Evolutionary conservation across 768 basidiomycete genomes (phyloP).

Genomic region (Boletus sp.): DNA sequence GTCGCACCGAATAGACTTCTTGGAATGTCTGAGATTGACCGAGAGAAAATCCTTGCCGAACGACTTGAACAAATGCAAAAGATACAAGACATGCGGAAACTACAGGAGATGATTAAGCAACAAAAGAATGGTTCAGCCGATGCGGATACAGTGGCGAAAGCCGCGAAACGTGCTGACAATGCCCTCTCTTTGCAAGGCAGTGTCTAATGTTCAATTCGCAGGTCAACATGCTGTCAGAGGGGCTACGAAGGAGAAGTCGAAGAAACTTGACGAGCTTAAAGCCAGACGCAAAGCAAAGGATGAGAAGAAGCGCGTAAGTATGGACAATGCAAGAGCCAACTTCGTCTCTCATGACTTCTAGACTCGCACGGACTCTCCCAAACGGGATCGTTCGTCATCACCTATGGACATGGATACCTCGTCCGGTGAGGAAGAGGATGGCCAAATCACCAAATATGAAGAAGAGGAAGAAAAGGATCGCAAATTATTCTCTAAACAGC

Average conservation of each 20-base stretch:
- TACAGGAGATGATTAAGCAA: conserved; percentile 72
- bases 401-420: conserved; percentile 86
- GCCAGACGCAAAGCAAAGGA: conserved; percentile 86
- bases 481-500: conserved; percentile 45
- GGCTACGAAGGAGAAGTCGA: conserved; percentile 75
- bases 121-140: conserved; percentile 50
- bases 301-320: conserved; percentile 76
- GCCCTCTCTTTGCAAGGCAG: neutral
- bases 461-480: conserved; percentile 69
- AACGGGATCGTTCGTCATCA: conserved; percentile 72
- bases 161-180: conserved; percentile 67
- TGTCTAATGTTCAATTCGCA: conserved; percentile 28
- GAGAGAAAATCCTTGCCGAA: conserved; percentile 81
- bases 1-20: conserved; percentile 54
- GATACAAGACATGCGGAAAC: conserved; percentile 63
- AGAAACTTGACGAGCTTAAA: conserved; percentile 81
- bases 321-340: neutral
- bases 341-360: conserved; percentile 25
- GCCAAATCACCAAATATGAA: conserved; percentile 70
- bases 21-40: conserved; percentile 80
- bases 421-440: conserved; percentile 74
- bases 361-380: conserved; percentile 55
- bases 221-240: conserved; percentile 75
- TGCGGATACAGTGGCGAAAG: conserved; percentile 63
- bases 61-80: conserved; percentile 81